Evolutionary conservation across 306 rosid species (phyloP), one percentile per base, ranked within the genome.

Genomic region (Glycyrrhiza uralensis): DNA sequence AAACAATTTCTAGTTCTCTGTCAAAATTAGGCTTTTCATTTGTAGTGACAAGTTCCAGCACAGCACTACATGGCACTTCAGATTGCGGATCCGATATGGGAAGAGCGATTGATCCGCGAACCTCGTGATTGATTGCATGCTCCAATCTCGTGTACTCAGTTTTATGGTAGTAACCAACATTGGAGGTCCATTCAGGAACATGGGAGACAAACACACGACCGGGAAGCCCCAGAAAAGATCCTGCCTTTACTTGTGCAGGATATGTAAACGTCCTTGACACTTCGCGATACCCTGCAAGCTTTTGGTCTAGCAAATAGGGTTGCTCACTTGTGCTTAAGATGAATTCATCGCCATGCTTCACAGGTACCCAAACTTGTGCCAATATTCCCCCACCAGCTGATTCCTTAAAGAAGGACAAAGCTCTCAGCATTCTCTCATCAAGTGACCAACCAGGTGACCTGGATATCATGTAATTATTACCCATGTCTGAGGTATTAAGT

Each of bases 301-400:
- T 78, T 71, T 90, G 90, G 54, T 91, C 99, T 22, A 95, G 90
- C 79, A 95, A 83, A 80, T 88, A 95, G n/a, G 99, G 99, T 73
- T 91, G 99, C 51, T 95, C 96, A 61, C 88, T 83, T 64, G 99
- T 95, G 77, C 87, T 91, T 76, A 95, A 84, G 70, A 89, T 42
- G 71, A 67, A 72, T 23, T 84, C 86, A 77, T 88, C 83, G 29
- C 96, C 93, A 42, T 77, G 85, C 79, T 77, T 86, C 71, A 82
- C 42, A 7, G 99, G 99, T 42, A 86, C 96, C 99, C 99, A 95
- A 33, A 95, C 88, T 88, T 95, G 99, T 4, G 96, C 97, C 78
- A 95, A 82, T 82, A 95, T 88, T 35, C 96, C 95, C 49, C 80
- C 96, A 44, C 89, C 86, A 26, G 89, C 87, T 8, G 96, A 86